Conservation (phyloP, 768 basidiomycete species). For the Trametes villosa region DNA sequence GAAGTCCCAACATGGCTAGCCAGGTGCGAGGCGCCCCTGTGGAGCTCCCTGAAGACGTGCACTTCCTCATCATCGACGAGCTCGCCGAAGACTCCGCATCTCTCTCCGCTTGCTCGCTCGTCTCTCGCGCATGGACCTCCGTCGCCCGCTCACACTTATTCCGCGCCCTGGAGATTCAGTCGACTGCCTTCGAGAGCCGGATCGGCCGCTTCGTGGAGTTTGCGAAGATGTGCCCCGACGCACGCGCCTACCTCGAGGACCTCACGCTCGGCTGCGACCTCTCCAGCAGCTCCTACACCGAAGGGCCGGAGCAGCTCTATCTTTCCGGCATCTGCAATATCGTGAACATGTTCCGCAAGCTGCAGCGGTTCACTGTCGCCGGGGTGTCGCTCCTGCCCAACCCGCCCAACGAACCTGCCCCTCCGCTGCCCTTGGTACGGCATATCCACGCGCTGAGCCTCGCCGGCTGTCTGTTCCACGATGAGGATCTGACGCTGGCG, state of each 20-base stretch:
- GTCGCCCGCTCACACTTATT: not conserved
- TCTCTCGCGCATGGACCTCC: conserved; percentile 2
- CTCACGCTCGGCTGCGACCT: not conserved
- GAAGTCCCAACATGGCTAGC: too few relatives aligned
- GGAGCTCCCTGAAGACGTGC: not conserved
- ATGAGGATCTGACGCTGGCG: not conserved
- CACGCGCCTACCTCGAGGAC: not conserved
- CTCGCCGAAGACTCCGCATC: conserved; percentile 8
- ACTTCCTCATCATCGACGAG: conserved; percentile 10
- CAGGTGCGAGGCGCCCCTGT: too few relatives aligned
- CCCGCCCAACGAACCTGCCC: not conserved
- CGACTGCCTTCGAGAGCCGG: not conserved
- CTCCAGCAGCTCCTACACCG: not conserved
- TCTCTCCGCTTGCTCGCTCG: conserved; percentile 10
- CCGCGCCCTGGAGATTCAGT: not conserved
- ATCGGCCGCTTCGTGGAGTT: not conserved
- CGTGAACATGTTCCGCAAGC: not conserved
- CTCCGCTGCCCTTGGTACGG: not conserved
- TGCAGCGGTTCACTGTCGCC: not conserved
- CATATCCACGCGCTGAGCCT: not conserved
- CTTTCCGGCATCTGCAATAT: not conserved
- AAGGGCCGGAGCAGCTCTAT: not conserved
- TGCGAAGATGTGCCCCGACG: not conserved
- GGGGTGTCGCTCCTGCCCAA: not conserved
- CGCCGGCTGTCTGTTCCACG: not conserved